Percentiles rank a stretch among this genome's conserved stretches.
These are phyloP conservation scores for Orbilia brochopaga DNA, from an alignment of 2,329 filamentous ascomycete species.

Conservation along the genomic window DNA sequence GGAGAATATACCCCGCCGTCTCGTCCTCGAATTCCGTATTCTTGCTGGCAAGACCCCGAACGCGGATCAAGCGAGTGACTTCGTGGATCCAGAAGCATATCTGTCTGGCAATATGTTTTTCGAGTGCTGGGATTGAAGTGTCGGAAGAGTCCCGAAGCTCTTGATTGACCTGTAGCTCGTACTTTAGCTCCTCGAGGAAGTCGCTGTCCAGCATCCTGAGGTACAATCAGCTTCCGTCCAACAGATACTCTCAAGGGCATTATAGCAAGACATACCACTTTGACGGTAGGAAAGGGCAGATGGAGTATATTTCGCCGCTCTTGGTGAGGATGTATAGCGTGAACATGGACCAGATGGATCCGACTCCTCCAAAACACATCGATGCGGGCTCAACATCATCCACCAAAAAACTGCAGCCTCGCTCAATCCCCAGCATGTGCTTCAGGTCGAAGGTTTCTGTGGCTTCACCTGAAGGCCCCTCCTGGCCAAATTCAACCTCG, in stretches of 20 bases:
- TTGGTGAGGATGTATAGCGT: constrained; percentile 97
- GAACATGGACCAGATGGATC: constrained; percentile 85
- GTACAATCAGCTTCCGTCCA: constrained; percentile 3
- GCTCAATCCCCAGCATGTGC: constrained; percentile 75
- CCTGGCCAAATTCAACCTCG: constrained; percentile 43
- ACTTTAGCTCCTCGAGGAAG: constrained; percentile 42
- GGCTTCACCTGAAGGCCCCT: constrained; percentile 32
- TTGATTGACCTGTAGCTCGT: constrained; percentile 38
- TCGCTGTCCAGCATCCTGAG: constrained; percentile 47
- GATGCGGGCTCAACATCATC: constrained; percentile 94
- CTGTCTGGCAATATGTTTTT: constrained; percentile 38
- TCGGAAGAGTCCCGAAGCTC: constrained; percentile 37
- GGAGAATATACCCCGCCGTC: constrained; percentile 34
- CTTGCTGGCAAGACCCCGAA: constrained; percentile 32
- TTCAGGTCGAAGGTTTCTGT: constrained; percentile 71
- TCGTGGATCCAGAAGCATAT: constrained; percentile 49
- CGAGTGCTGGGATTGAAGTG: constrained; percentile 12
- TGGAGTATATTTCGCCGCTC: constrained; percentile 87
- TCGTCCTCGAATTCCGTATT: constrained; percentile 33
- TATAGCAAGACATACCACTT: constrained; percentile 77
- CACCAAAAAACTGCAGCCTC: constrained; percentile 84
- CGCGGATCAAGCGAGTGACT: constrained; percentile 39
- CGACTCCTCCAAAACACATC: constrained; percentile 82
- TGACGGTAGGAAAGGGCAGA: constrained; percentile 86
- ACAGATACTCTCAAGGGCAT: constrained; percentile 62